phyloP scores from a whole-genome alignment of 768 basidiomycete genomes.

The Polyporus arcularius region DNA sequence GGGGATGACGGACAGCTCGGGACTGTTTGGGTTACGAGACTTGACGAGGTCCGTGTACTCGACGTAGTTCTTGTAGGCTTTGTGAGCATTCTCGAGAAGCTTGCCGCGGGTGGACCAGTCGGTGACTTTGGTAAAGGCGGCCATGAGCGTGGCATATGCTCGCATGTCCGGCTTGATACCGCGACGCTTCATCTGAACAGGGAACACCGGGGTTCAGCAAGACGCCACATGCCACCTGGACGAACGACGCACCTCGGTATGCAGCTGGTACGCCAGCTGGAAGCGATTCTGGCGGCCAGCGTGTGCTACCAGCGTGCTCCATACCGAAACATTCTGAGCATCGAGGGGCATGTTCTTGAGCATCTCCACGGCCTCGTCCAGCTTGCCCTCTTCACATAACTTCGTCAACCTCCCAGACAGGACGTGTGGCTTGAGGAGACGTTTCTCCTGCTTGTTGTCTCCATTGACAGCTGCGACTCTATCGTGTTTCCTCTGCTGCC shows the following conservation, averaged over 20 bases:
- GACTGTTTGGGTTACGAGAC: slow-evolving; percentile 45
- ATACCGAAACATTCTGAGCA: slow-evolving; percentile 72
- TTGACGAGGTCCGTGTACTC: slow-evolving; percentile 52
- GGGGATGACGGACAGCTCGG: slow-evolving; percentile 52
- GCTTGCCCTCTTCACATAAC: slow-evolving; percentile 52
- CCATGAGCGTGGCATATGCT: slow-evolving; percentile 71
- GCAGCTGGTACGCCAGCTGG: slow-evolving; percentile 65
- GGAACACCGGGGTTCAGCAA: too few species aligned
- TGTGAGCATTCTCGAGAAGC: slow-evolving; percentile 62
- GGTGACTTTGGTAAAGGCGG: slow-evolving; percentile 59
- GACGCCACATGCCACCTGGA: neutral
- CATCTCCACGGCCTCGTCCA: slow-evolving; percentile 64
- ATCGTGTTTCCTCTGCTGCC: neutral
- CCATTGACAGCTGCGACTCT: neutral
- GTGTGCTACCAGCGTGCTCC: slow-evolving; percentile 79
- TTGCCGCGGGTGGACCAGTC: slow-evolving; percentile 60
- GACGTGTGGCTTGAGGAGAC: slow-evolving; percentile 60
- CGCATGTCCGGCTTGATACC: slow-evolving; percentile 68
- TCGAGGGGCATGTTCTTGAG: slow-evolving; percentile 71
- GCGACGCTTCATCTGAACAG: slow-evolving; percentile 77
- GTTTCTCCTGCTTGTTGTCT: slow-evolving; percentile 4
- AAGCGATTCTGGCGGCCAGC: slow-evolving; percentile 57
- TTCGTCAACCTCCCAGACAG: slow-evolving; percentile 61
- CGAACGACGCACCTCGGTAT: slow-evolving; percentile 55
- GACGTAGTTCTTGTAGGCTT: slow-evolving; percentile 59